phyloP scores from a whole-genome alignment of 768 basidiomycete species.

The Auriscalpium vulgare region DNA sequence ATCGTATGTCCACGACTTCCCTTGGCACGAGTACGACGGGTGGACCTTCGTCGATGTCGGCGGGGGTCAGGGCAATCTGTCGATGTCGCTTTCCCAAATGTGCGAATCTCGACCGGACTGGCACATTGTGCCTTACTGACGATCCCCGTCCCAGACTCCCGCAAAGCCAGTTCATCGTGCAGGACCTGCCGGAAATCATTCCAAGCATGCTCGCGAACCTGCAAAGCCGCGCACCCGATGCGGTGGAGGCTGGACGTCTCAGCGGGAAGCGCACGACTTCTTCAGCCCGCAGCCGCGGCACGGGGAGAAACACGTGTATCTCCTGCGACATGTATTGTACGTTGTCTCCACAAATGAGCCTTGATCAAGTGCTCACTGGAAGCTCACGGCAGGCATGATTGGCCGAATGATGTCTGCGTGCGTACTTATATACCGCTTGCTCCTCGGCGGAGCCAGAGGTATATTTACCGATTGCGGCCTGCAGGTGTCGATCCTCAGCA shows the following conservation, averaged over 20 bases:
- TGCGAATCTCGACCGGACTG: too few relatives aligned
- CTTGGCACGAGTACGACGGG: background rate
- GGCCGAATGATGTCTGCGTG: conserved; percentile 10
- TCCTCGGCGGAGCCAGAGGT: background rate
- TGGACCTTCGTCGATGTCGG: conserved; percentile 1
- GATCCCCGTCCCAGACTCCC: background rate
- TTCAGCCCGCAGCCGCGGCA: background rate
- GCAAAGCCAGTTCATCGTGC: background rate
- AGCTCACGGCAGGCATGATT: conserved; percentile 6
- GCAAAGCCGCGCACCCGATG: background rate
- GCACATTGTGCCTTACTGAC: background rate
- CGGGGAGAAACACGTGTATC: conserved; percentile 1
- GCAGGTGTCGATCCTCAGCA: conserved; percentile 2
- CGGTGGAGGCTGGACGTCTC: background rate
- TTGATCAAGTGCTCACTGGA: too few relatives aligned
- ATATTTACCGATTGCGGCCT: background rate
- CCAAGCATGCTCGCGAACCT: background rate
- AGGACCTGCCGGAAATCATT: conserved; percentile 3
- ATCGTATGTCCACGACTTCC: background rate
- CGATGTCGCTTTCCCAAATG: conserved; percentile 2
- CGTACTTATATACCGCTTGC: background rate
- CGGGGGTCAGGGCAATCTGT: conserved; percentile 2
- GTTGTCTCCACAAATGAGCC: background rate
- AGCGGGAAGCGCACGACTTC: background rate
- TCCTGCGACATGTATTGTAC: conserved; percentile 1